A percentile compares a stretch with the other conserved stretches of the same genome.
Conservation (phyloP, 352 stramenopile species). For the Thraustochytrium sp. region DNA sequence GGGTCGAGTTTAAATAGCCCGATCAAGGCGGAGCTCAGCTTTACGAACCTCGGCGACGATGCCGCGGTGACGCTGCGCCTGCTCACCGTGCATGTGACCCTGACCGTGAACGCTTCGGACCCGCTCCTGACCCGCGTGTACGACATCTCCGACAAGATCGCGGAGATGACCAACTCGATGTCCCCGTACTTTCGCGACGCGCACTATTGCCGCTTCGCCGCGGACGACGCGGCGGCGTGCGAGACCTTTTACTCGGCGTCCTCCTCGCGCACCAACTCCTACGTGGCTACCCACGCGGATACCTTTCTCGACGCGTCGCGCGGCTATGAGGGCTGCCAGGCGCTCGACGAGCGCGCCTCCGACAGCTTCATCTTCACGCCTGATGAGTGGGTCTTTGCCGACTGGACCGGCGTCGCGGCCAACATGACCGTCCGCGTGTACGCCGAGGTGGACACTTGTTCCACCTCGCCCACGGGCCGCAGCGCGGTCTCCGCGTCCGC, state of each 20-base stretch:
- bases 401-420: neutral
- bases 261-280: neutral
- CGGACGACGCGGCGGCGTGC: neutral
- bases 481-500: neutral
- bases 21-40: neutral
- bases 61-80: neutral
- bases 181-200: neutral
- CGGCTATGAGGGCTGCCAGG: neutral
- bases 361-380: constrained; percentile 2
- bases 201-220: constrained; percentile 14
- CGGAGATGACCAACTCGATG: neutral
- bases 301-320: neutral
- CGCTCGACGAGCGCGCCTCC: neutral
- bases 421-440: neutral
- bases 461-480: neutral
- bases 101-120: neutral
- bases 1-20: neutral
- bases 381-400: neutral
- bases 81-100: neutral
- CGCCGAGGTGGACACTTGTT: neutral
- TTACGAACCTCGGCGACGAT: neutral
- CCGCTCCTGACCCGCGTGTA: neutral
- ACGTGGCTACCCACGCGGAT: neutral
- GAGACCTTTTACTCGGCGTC: neutral
- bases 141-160: neutral